Evolutionary conservation across 169 alveolate species (phyloP).

Genomic region (Miamiensis avidus): DNA sequence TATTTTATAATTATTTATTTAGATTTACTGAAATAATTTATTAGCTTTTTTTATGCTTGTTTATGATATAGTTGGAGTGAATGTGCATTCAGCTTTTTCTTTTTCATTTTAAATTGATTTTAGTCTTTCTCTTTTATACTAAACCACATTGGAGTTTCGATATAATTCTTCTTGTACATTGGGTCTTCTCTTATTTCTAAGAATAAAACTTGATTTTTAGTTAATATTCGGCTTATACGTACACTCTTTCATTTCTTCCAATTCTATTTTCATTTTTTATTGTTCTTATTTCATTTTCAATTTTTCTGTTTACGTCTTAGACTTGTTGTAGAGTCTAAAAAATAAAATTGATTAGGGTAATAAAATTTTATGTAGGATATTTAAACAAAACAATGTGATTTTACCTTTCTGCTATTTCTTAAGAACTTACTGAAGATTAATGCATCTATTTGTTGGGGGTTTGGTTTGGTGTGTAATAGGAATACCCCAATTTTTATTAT

Average conservation of each 20-base stretch:
- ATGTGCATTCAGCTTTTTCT: neutral
- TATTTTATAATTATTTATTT: too few species aligned
- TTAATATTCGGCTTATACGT: neutral
- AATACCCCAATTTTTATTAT: too few species aligned
- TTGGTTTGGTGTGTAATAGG: too few species aligned
- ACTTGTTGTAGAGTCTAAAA: neutral
- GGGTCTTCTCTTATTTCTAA: neutral
- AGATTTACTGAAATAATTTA: neutral
- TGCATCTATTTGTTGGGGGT: too few species aligned
- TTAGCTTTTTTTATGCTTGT: neutral
- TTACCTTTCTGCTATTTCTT: too few species aligned
- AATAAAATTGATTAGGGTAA: neutral
- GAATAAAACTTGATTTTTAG: neutral
- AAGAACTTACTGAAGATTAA: too few species aligned
- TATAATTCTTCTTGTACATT: neutral
- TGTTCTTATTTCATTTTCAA: neutral
- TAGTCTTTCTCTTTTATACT: neutral
- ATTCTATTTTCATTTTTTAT: neutral
- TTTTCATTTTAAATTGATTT: too few species aligned
- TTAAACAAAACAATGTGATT: too few species aligned
- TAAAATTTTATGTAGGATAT: too few species aligned
- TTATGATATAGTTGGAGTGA: neutral
- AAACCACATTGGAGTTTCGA: neutral
- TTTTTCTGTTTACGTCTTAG: neutral
- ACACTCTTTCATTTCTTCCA: neutral